phyloP scores from a whole-genome alignment of 768 basidiomycete species.

The Tricholoma terreum region DNA sequence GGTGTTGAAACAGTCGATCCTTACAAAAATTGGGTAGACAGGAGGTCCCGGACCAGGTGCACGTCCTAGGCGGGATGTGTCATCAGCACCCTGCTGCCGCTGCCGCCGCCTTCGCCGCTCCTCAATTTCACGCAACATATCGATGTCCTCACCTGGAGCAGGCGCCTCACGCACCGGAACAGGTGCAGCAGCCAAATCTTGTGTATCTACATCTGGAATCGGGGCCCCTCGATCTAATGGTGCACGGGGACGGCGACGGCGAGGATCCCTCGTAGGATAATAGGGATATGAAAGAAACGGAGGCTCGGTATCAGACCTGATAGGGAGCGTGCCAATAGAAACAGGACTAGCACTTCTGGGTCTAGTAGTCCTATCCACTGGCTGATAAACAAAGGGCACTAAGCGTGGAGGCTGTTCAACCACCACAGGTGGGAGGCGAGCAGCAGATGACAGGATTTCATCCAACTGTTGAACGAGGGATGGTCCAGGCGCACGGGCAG shows the following conservation, averaged over 20 bases:
- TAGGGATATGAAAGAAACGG: constrained; percentile 6
- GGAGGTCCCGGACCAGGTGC: constrained; percentile 12
- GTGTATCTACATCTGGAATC: neutral
- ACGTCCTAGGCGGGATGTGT: neutral
- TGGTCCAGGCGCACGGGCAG: constrained; percentile 40
- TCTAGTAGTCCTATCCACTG: constrained; percentile 33
- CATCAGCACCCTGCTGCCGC: constrained; percentile 4
- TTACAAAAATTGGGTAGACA: constrained; percentile 26
- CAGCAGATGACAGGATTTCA: constrained; percentile 52
- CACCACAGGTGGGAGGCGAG: constrained; percentile 34
- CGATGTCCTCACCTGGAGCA: neutral
- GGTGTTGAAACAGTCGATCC: constrained; percentile 6
- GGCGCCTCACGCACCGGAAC: neutral
- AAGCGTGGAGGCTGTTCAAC: constrained; percentile 51
- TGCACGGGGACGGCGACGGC: constrained; percentile 4
- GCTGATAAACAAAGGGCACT: constrained; percentile 53
- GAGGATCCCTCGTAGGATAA: neutral
- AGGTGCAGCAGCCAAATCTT: neutral
- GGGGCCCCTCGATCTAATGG: neutral
- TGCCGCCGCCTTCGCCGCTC: neutral
- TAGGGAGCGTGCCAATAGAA: constrained; percentile 25
- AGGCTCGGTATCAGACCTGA: constrained; percentile 28
- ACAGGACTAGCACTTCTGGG: constrained; percentile 37
- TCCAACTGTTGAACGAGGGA: constrained; percentile 60
- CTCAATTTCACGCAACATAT: constrained; percentile 6